A percentile compares a stretch with the other conserved stretches of the same genome.
phyloP scores from a whole-genome alignment of 768 basidiomycete genomes.

The Xerocomellus intermedius region DNA sequence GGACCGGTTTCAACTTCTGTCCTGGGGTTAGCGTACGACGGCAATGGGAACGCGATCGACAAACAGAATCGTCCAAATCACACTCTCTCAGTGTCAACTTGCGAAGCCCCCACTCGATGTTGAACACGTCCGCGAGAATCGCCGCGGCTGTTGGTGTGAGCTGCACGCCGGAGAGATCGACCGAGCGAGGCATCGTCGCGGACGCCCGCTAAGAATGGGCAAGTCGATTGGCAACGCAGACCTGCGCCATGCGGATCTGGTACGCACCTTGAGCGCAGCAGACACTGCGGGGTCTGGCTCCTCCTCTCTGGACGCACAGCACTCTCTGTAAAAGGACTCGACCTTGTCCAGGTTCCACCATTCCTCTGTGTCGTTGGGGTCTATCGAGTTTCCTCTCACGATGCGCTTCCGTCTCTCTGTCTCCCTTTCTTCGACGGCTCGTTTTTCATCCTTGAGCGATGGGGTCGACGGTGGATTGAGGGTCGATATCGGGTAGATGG shows the following conservation, averaged over 20 bases:
- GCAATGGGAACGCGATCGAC: constrained; percentile 1
- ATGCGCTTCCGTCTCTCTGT: constrained; percentile 63
- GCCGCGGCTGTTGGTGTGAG: constrained; percentile 68
- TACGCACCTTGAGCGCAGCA: constrained; percentile 65
- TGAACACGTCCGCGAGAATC: constrained; percentile 86
- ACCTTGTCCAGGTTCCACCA: constrained; percentile 90
- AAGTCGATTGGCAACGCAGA: background rate
- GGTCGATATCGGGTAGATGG: constrained; percentile 88
- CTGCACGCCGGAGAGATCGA: constrained; percentile 80
- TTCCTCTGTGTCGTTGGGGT: constrained; percentile 41
- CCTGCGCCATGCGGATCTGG: background rate
- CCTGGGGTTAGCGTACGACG: background rate
- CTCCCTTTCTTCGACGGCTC: constrained; percentile 75
- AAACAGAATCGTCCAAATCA: constrained; percentile 79
- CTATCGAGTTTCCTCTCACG: constrained; percentile 52
- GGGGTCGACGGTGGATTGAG: constrained; percentile 81
- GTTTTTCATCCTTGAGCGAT: constrained; percentile 76
- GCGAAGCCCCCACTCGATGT: constrained; percentile 89
- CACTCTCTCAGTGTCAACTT: constrained; percentile 87
- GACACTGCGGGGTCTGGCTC: constrained; percentile 61
- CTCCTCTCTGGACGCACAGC: constrained; percentile 77
- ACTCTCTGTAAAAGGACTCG: constrained; percentile 83
- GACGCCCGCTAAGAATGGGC: constrained; percentile 45
- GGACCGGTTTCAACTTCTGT: constrained; percentile 81
- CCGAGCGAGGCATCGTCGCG: constrained; percentile 56